Evolutionary conservation across 1,284 basidiomycete species (phyloP).

Genomic region (Naganishia liquefaciens): DNA sequence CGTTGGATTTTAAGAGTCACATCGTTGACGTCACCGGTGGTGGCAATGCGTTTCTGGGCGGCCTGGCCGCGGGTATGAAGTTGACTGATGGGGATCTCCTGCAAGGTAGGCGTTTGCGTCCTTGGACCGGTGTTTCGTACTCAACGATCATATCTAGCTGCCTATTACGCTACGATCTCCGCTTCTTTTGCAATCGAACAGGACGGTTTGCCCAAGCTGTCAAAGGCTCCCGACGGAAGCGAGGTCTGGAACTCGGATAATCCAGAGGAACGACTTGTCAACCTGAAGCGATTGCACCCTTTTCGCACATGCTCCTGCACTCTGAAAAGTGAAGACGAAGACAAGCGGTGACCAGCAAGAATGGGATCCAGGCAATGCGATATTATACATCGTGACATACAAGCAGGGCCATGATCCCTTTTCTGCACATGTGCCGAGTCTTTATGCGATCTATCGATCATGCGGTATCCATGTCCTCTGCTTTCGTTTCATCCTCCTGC

Average conservation of each 20-base stretch:
- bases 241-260: slow-evolving; percentile 46
- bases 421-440: neutral
- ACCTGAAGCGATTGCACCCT: neutral
- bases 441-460: neutral
- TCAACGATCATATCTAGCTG: slow-evolving; percentile 35
- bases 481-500: slow-evolving; percentile 18
- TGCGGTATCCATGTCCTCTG: slow-evolving; percentile 27
- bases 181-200: slow-evolving; percentile 51
- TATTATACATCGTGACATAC: slow-evolving; percentile 29
- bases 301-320: too few species aligned
- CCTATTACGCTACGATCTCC: slow-evolving; percentile 48
- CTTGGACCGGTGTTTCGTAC: neutral
- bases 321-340: too few species aligned
- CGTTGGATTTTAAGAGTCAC: slow-evolving; percentile 17
- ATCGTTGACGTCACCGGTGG: slow-evolving; percentile 52
- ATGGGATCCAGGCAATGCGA: slow-evolving; percentile 6
- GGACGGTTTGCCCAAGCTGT: slow-evolving; percentile 44
- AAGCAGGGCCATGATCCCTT: slow-evolving; percentile 11
- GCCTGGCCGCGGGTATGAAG: slow-evolving; percentile 45
- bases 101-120: slow-evolving; percentile 40
- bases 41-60: slow-evolving; percentile 52
- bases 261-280: slow-evolving; percentile 35
- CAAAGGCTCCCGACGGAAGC: slow-evolving; percentile 12
- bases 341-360: too few species aligned
- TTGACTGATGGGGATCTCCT: slow-evolving; percentile 40